Base-by-base conservation (phyloP, 768 basidiomycete genomes). In the Leucocoprinus leucothites region DNA sequence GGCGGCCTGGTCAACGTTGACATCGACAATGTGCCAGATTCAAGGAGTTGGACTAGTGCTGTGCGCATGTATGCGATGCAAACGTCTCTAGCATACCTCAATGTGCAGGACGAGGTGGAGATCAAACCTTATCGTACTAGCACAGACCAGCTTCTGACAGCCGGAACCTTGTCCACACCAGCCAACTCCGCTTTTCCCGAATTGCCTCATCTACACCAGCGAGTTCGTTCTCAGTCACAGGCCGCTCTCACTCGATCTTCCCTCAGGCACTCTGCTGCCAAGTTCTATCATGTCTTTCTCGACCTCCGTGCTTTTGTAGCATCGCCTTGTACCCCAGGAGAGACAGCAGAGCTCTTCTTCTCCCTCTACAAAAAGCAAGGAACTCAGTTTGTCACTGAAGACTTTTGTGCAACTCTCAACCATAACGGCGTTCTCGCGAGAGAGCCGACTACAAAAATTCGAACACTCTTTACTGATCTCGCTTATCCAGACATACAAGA, bases 51-150 rank as follows among this genome's bases (percentile, higher is more conserved):
- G 92, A 82, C 92, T 58, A 92, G 89, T 65, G 91, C 91, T 9
- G 81, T 93, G 58, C 81, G 90, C 54, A 94, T 95, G 91, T 95
- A 91, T 68, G 84, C 88, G 40, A 89, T 91, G 85, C 96, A 97
- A 69, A 81, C 82, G 0, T 81, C 87, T 2, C 77, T 91, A 52
- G 93, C 93, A 16, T 91, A 93, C 66, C 79, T 86, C 67, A 82
- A 86, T 60, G 74, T 83, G 35, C 70, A 75, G 16, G 69, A 69
- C 25, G 75, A 79, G 41, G 47, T 56, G 9, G 73, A 74, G 18
- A 60, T 70, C 62, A 62, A 76, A 64, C 70, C 75, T 18, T 75
- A 72, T 16, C 78, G 74, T 21, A 64, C 75, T 7, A 74, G 72
- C 40, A 72, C 74, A 22, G 85, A 84, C 45, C 80, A 77, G 61